Base-by-base conservation (phyloP, 139 green algal genomes). In the Volvox africanus region DNA sequence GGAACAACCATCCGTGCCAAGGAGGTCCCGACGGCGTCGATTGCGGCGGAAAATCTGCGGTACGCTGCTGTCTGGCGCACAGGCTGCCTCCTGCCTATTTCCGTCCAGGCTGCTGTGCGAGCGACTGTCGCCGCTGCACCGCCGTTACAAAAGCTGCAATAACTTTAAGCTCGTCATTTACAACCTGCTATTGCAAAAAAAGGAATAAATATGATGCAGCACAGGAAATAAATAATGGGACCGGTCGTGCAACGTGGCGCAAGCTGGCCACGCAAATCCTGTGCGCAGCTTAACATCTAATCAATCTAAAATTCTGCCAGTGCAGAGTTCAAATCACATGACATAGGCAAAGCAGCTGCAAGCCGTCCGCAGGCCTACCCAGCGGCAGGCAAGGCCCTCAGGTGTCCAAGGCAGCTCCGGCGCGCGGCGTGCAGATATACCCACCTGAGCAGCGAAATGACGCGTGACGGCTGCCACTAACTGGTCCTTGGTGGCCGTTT, bases 361-460 rank as follows among this genome's bases (percentile, higher is more conserved):
- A 14, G 44, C 44, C 44, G 44, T 55, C 44, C 9, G 44, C 44
- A 55, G 44, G 44, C 44, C 44, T 55, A 55, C 44, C 44, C 44
- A 55, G 44, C 44, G 5, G n/a, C n/a, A n/a, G n/a, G n/a, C n/a
- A n/a, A n/a, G n/a, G 44, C 44, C 44, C 44, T 14, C 9, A 55
- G 44, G 44, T n/a, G 44, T 55, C 44, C 44, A 55, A 14, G 44
- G 44, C 44, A n/a, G 44, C 44, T 55, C 44, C 9, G 44, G 44
- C 44, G 44, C 44, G 44, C 44, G 5, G 44, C 44, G 44, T 55
- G 44, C 44, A 55, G 44, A 55, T 9, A 55, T 30, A 79, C 21
- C 82, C 50, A 92, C 89, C 81, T 89, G 89, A 22, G 65, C 68
- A 2, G 61, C 77, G 55, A 92, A 92, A 79, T 92, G 89, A 2